Conservation (phyloP, 306 rosid genomes). For the Neltuma alba region DNA sequence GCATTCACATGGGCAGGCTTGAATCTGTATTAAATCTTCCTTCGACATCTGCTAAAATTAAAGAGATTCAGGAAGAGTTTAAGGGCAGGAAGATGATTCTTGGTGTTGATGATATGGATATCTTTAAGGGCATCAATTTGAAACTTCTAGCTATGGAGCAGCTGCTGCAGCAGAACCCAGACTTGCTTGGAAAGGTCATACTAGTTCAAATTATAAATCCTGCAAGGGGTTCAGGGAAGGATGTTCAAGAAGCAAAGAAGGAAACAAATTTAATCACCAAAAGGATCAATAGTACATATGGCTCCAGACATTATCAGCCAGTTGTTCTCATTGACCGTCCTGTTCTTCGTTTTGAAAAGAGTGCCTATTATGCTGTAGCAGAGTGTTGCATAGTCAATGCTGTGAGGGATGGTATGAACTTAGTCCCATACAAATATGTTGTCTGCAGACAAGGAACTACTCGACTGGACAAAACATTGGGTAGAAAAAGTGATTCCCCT, state of each 20-base stretch:
- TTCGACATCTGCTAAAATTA: conserved; percentile 60
- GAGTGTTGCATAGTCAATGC: conserved; percentile 88
- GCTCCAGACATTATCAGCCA: conserved; percentile 56
- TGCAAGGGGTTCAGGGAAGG: conserved; percentile 78
- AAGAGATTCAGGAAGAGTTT: conserved; percentile 69
- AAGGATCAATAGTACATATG: conserved; percentile 65
- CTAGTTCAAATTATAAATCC: conserved; percentile 82
- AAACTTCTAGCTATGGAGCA: conserved; percentile 76
- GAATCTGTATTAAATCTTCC: conserved; percentile 67
- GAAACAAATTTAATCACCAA: conserved; percentile 57
- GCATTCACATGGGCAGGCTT: conserved; percentile 82
- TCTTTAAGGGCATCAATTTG: conserved; percentile 75
- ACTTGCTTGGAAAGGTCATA: conserved; percentile 55
- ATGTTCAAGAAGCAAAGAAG: conserved; percentile 67
- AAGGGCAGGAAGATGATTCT: conserved; percentile 59
- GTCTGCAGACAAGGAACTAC: conserved; percentile 77
- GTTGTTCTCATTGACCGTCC: conserved; percentile 72
- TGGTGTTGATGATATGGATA: conserved; percentile 82
- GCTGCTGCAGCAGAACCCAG: conserved; percentile 65
- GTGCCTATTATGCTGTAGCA: conserved; percentile 76
- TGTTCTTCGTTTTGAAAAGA: conserved; percentile 75
- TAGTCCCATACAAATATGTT: conserved; percentile 80
- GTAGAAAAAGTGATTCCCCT: conserved; percentile 45
- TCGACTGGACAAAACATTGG: conserved; percentile 53
- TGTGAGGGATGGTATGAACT: conserved; percentile 83